Conservation (phyloP, 192 early-diverging fungal genomes). For the Phycomyces blakesleeanus region DNA sequence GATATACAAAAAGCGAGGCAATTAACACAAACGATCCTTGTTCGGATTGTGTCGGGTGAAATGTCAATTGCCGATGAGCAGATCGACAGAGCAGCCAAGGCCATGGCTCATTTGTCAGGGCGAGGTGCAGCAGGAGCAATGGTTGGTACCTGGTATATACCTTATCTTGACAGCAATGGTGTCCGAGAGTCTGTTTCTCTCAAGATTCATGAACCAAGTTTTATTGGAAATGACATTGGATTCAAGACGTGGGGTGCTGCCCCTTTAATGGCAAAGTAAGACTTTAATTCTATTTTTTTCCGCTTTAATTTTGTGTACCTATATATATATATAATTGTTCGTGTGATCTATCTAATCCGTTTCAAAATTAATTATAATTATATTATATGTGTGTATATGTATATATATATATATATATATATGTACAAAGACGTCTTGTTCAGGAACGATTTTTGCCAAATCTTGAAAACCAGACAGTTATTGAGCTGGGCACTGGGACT, state of each 20-base stretch:
- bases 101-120: conserved; percentile 35
- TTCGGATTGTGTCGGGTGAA: conserved; percentile 13
- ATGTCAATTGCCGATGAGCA: conserved; percentile 12
- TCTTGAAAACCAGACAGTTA: conserved; percentile 30
- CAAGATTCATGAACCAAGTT: conserved; percentile 47
- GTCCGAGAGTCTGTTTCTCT: conserved; percentile 8
- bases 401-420: not conserved
- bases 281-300: not conserved
- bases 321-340: too few relatives aligned
- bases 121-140: conserved; percentile 39
- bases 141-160: conserved; percentile 34
- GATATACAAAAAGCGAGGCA: conserved; percentile 8
- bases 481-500: conserved; percentile 55
- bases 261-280: conserved; percentile 50
- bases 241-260: conserved; percentile 58
- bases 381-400: not conserved
- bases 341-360: too few relatives aligned
- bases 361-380: too few relatives aligned
- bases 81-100: conserved; percentile 25
- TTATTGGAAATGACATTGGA: conserved; percentile 47
- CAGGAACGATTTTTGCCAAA: conserved; percentile 26
- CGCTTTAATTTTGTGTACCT: too few relatives aligned
- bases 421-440: conserved; percentile 22
- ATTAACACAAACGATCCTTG: not conserved
- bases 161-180: conserved; percentile 19